Conservation (phyloP, 305 asterid species). For the Plantago rigida region DNA sequence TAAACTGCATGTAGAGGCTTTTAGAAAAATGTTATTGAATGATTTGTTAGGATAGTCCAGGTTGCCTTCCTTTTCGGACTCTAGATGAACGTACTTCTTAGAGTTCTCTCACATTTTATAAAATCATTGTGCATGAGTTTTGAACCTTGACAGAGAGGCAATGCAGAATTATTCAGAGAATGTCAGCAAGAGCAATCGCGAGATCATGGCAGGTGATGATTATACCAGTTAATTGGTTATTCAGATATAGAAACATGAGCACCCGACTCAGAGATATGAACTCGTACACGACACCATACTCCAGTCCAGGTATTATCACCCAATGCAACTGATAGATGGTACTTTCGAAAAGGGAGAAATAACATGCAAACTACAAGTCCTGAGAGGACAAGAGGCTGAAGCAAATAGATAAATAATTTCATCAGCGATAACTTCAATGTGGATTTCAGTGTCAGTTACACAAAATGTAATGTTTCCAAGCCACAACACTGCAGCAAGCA, state of each 20-base stretch:
- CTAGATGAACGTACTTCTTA: too few relatives aligned
- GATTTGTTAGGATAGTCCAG: too few relatives aligned
- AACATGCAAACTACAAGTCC: constrained; percentile 15
- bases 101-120: too few relatives aligned
- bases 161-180: background rate
- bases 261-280: too few relatives aligned
- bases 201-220: constrained; percentile 6
- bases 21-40: too few relatives aligned
- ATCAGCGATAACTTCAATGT: constrained; percentile 65
- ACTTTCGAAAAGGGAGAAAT: constrained; percentile 4
- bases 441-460: constrained; percentile 60
- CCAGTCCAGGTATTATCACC: background rate
- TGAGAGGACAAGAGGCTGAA: constrained; percentile 22
- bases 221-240: background rate
- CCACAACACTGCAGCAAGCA: constrained; percentile 93
- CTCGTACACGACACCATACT: too few relatives aligned
- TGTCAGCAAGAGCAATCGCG: background rate
- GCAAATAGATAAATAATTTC: constrained; percentile 51
- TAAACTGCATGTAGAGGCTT: too few relatives aligned
- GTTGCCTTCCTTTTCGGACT: too few relatives aligned
- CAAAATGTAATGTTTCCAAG: constrained; percentile 83
- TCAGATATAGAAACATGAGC: constrained; percentile 3
- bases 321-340: constrained; percentile 9
- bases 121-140: background rate
- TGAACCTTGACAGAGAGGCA: background rate